phyloP scores from a whole-genome alignment of 345 rosid genomes.

The Citrus unshiu region DNA sequence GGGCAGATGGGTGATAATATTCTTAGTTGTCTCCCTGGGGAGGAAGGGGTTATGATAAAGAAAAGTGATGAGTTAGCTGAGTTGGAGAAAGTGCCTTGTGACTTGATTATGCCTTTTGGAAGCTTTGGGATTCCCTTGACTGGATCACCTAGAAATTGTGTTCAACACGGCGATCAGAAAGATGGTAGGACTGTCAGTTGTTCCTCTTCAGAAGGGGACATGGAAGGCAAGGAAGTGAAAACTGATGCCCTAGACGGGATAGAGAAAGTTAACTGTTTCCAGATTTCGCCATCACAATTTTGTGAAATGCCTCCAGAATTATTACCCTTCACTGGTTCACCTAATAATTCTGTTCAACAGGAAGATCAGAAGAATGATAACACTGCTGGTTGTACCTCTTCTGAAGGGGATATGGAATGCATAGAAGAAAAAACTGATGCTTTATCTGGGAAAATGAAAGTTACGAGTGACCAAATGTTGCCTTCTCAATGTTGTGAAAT shows the following conservation, averaged over 20 bases:
- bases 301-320: slow-evolving; percentile 13
- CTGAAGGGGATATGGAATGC: slow-evolving; percentile 1
- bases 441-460: background rate
- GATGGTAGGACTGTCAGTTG: slow-evolving; percentile 1
- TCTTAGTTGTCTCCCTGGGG: slow-evolving; percentile 12
- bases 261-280: background rate
- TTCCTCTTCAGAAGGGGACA: background rate
- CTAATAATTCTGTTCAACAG: background rate
- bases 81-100: slow-evolving; percentile 8
- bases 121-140: slow-evolving; percentile 10
- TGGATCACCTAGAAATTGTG: background rate
- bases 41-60: slow-evolving; percentile 20
- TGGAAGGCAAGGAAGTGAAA: slow-evolving; percentile 17
- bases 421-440: slow-evolving; percentile 11
- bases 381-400: background rate
- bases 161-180: slow-evolving; percentile 4
- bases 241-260: background rate
- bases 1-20: slow-evolving; percentile 19
- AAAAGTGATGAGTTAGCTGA: slow-evolving; percentile 11
- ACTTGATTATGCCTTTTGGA: slow-evolving; percentile 14
- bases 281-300: background rate
- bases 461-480: background rate
- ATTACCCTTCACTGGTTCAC: background rate
- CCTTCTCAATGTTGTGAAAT: slow-evolving; percentile 6
- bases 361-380: slow-evolving; percentile 12